Evolutionary conservation across 2,329 filamentous ascomycete genomes (phyloP).

Genomic region (Penicillium glabrum): DNA sequence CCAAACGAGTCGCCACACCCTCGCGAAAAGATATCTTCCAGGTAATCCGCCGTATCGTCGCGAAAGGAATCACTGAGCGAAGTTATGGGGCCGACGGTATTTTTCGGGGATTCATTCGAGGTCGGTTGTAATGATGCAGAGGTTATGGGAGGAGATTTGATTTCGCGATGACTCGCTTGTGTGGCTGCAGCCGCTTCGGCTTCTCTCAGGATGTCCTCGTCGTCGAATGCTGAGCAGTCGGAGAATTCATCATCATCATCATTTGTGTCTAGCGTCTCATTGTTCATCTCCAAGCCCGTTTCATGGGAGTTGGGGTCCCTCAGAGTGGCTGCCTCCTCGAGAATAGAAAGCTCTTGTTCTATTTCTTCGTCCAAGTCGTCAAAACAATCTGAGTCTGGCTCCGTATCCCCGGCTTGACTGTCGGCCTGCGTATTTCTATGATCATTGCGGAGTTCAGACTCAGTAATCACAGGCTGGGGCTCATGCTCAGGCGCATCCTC

Average conservation of each 20-base stretch:
- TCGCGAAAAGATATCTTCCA: constrained; percentile 21
- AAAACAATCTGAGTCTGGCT: constrained; percentile 23
- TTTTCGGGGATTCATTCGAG: background rate
- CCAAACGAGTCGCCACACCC: constrained; percentile 20
- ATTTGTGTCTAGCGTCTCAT: background rate
- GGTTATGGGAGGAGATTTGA: background rate
- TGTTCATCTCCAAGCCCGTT: background rate
- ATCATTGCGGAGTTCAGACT: constrained; percentile 1
- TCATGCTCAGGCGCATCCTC: background rate
- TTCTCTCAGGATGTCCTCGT: constrained; percentile 29
- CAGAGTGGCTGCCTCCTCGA: constrained; percentile 6
- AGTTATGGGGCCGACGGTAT: background rate
- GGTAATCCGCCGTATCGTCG: constrained; percentile 35
- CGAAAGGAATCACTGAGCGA: constrained; percentile 30
- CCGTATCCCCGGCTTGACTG: constrained; percentile 17
- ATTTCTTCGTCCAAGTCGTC: constrained; percentile 23
- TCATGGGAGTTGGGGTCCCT: background rate
- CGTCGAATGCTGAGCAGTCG: constrained; percentile 34
- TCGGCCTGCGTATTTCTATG: constrained; percentile 9
- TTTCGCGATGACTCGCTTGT: background rate
- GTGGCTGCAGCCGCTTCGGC: constrained; percentile 16
- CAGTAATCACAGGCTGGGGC: background rate
- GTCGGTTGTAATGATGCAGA: background rate
- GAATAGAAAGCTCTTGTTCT: constrained; percentile 7
- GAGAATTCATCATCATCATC: constrained; percentile 33